Evolutionary conservation across 257 asterid species (phyloP), one percentile per base, ranked within the genome.

Genomic region (Gynochthodes officinalis): DNA sequence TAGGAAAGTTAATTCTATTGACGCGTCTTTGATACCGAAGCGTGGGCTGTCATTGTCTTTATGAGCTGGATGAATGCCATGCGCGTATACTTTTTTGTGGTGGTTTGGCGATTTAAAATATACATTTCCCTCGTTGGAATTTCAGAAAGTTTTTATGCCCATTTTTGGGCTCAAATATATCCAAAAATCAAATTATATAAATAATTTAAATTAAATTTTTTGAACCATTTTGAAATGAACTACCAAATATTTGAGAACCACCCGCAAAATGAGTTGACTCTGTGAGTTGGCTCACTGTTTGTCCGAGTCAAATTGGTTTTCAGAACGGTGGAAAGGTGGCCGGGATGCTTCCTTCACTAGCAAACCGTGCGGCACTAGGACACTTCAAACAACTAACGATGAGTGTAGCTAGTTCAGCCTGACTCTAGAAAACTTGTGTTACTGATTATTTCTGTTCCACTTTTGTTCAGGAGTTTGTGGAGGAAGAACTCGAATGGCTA

Each of bases 401-500:
- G n/a, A n/a, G n/a, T n/a, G n/a, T n/a, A n/a, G n/a, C n/a, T n/a
- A n/a, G n/a, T n/a, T n/a, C n/a, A n/a, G n/a, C n/a, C n/a, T n/a
- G n/a, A n/a, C n/a, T n/a, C n/a, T n/a, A n/a, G n/a, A n/a, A 72
- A n/a, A 49, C 14, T 63, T 40, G 7, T 46, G 37, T 7, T 55
- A 0, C 60, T 64, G 63, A 72, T 7, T 55, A 55, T 64, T 69
- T 12, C 63, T 61, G 19, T 49, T 69, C 7, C 7, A 2, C 27
- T 73, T 69, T 75, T 78, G 57, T 39, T 60, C 78, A 83, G 90
- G 90, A 75, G 6, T 75, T 44, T 75, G 73, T 67, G 33, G 86
- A 80, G 59, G 87, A 83, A 78, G 98, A 90, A n/a, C 79, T 93
- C 48, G 97, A 90, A 67, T 90, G 98, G 98, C 70, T 92, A 35